Evolutionary conservation across 768 basidiomycete genomes (phyloP).

Genomic region (Panaeolus cyanescens): DNA sequence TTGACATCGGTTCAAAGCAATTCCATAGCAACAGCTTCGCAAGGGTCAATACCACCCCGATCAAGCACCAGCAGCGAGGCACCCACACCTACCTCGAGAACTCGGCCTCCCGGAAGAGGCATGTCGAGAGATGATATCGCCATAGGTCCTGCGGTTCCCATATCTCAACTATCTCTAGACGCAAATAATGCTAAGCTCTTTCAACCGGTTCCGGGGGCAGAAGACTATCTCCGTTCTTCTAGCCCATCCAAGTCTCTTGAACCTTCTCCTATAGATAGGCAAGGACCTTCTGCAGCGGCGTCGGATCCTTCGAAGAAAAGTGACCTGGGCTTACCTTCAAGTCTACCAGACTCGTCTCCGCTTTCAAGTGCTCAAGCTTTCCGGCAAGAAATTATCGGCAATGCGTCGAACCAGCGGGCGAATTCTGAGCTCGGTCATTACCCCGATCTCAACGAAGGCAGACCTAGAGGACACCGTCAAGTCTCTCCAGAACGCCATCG

Average conservation of each 20-base stretch:
- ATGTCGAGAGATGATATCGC: constrained; percentile 63
- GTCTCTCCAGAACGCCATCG: constrained; percentile 59
- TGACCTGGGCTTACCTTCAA: constrained; percentile 49
- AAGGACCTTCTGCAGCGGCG: constrained; percentile 24
- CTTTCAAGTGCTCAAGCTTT: constrained; percentile 61
- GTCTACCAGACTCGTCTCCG: constrained; percentile 56
- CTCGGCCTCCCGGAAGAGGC: constrained; percentile 39
- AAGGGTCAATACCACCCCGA: constrained; percentile 46
- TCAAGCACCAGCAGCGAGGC: constrained; percentile 53
- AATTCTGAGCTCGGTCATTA: constrained; percentile 87
- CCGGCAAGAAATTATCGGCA: constrained; percentile 25
- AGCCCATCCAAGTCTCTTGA: constrained; percentile 61
- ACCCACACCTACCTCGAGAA: constrained; percentile 29
- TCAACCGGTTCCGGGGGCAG: constrained; percentile 40
- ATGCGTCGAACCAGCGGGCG: constrained; percentile 54
- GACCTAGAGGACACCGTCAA: constrained; percentile 38
- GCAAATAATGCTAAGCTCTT: constrained; percentile 60
- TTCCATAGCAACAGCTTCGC: constrained; percentile 23
- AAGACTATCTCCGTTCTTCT: constrained; percentile 41
- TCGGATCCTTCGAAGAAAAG: constrained; percentile 37
- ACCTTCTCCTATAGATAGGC: constrained; percentile 46
- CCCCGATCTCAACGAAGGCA: constrained; percentile 48
- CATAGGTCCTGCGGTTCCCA: constrained; percentile 53
- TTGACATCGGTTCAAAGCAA: constrained; percentile 27
- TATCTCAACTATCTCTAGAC: constrained; percentile 59